phyloP scores from a whole-genome alignment of 1,284 basidiomycete genomes.

The Puccinia triticina region DNA sequence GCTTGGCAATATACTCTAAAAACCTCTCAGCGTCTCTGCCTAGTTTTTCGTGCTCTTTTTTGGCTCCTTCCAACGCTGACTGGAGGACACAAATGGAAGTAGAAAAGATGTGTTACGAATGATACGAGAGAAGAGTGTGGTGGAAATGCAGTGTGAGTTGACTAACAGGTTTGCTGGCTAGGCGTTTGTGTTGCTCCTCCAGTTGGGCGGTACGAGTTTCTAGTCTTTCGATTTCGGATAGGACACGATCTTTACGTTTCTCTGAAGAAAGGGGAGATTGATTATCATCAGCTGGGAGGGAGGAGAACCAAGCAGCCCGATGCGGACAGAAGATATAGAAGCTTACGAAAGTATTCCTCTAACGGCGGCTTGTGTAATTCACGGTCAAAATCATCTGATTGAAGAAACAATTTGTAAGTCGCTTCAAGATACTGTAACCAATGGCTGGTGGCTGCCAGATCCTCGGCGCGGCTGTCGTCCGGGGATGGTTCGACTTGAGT shows the following conservation, averaged over 20 bases:
- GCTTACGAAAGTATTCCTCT: conserved; percentile 47
- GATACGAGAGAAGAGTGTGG: background rate
- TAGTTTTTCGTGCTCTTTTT: conserved; percentile 47
- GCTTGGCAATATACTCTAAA: conserved; percentile 25
- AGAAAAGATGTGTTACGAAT: background rate
- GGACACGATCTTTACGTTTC: conserved; percentile 22
- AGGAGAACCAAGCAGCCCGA: background rate
- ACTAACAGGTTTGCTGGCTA: conserved; percentile 34
- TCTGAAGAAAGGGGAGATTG: conserved; percentile 7
- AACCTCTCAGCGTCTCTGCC: conserved; percentile 40
- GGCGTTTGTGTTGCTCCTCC: conserved; percentile 10
- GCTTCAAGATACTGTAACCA: conserved; percentile 40
- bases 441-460: conserved; percentile 33
- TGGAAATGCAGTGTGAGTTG: background rate
- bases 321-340: background rate
- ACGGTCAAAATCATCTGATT: conserved; percentile 45
- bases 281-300: background rate
- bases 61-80: conserved; percentile 38
- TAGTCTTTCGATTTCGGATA: conserved; percentile 40
- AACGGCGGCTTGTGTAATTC: conserved; percentile 41
- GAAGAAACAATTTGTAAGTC: conserved; percentile 42
- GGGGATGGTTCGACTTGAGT: conserved; percentile 27
- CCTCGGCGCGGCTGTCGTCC: conserved; percentile 31
- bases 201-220: conserved; percentile 10
- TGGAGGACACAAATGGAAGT: background rate